Evolutionary conservation across 306 rosid genomes (phyloP).

Genomic region (Lathyrus tuberosus): DNA sequence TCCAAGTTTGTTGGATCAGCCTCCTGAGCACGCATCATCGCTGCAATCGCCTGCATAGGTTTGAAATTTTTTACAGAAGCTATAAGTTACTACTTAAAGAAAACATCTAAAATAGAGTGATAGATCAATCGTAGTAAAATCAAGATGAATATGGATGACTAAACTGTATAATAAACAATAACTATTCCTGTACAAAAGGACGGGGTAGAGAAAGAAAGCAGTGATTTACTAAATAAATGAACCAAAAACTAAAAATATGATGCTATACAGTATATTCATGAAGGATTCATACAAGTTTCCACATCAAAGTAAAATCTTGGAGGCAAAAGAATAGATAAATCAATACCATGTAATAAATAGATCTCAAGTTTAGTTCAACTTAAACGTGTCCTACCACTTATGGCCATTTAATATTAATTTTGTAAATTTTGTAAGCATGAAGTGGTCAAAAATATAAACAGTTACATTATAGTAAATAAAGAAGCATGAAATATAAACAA

Average conservation of each 20-base stretch:
- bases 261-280: background rate
- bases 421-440: background rate
- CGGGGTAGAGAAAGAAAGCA: constrained; percentile 17
- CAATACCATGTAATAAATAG: constrained; percentile 1
- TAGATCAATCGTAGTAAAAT: constrained; percentile 17
- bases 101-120: constrained; percentile 6
- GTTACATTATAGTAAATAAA: too few relatives aligned
- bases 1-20: constrained; percentile 94
- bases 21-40: constrained; percentile 97
- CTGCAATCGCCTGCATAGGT: constrained; percentile 86
- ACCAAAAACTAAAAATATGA: constrained; percentile 11
- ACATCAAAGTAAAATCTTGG: background rate
- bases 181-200: background rate
- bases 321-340: constrained; percentile 7
- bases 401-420: constrained; percentile 22
- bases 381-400: constrained; percentile 24
- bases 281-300: too few relatives aligned
- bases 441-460: constrained; percentile 4
- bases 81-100: constrained; percentile 29
- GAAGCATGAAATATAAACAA: background rate
- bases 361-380: constrained; percentile 17
- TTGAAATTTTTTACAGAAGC: constrained; percentile 7
- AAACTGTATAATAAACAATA: constrained; percentile 9
- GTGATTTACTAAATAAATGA: constrained; percentile 1
- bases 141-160: constrained; percentile 19